These are phyloP conservation scores for Aureobasidium sp. DNA, from an alignment of 2,329 filamentous ascomycete genomes.

Conservation along the genomic window DNA sequence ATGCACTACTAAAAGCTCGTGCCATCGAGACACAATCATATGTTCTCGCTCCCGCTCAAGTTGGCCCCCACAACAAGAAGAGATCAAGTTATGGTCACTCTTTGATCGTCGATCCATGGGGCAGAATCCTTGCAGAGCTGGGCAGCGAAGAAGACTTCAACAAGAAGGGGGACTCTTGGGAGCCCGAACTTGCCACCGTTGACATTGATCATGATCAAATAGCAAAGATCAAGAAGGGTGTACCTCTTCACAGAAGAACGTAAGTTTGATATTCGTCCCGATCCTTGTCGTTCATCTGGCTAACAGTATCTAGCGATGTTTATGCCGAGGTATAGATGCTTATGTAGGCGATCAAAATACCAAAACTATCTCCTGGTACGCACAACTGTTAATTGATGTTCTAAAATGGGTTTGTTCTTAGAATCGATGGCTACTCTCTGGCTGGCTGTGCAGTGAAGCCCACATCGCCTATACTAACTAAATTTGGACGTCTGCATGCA, in stretches of 20 bases:
- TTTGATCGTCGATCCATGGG: slow-evolving; percentile 84
- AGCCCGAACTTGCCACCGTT: slow-evolving; percentile 36
- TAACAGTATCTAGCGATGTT: slow-evolving; percentile 17
- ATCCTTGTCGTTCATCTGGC: neutral
- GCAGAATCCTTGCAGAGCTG: slow-evolving; percentile 61
- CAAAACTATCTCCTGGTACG: neutral
- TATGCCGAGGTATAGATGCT: slow-evolving; percentile 18
- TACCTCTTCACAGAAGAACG: slow-evolving; percentile 31
- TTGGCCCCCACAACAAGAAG: slow-evolving; percentile 66
- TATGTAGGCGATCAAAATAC: neutral
- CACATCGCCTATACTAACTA: neutral
- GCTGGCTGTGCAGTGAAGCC: neutral
- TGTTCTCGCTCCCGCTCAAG: slow-evolving; percentile 78
- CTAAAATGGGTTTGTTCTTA: neutral
- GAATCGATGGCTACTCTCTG: neutral
- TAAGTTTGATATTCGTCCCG: slow-evolving; percentile 19
- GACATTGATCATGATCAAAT: slow-evolving; percentile 33
- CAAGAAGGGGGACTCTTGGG: slow-evolving; percentile 28
- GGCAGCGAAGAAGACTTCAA: slow-evolving; percentile 42
- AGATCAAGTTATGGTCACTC: slow-evolving; percentile 78
- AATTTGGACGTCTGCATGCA: neutral
- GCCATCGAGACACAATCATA: slow-evolving; percentile 87
- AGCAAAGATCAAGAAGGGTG: slow-evolving; percentile 30
- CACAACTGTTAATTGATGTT: neutral
- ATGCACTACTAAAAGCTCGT: slow-evolving; percentile 65